Base-by-base conservation (phyloP, 1,284 basidiomycete genomes). In the Moniliella sp. region DNA sequence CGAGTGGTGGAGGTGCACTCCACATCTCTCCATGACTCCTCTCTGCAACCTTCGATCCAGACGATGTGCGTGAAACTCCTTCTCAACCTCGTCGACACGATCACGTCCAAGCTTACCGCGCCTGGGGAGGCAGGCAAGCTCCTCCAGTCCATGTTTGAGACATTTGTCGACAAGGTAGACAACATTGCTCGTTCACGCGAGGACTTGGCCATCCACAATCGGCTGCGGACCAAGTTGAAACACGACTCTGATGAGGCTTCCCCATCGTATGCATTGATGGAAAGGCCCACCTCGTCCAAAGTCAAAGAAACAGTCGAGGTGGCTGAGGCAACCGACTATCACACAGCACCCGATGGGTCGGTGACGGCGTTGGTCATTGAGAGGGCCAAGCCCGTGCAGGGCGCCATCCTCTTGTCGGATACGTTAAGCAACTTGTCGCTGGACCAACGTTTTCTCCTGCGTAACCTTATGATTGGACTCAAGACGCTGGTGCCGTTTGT, bases 51-150 rank as follows among this genome's bases (percentile, higher is more conserved):
- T 40, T 75, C 72, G 34, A 74, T 88, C 23, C 84, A 94, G 57
- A 80, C 80, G 10, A 72, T 94, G 63, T 84, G 81, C 44, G 78
- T 78, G 39, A 97, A 94, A 64, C 75, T 93, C 61, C 74, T 94
- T 49, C 78, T 83, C 53, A 82, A 78, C 42, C 69, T 93, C 19
- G 71, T 82, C 32, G 91, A 97, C 43, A 73, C 75, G 27, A 76
- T 91, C 33, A 64, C 76, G 25, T 43, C 42, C 18, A 50, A 48
- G 28, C 43, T 50, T 25, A 38, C 45, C 5, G 53, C 51, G 36
- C 74, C 21, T 7, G 21, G 21, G 8, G 21, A 23, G 8, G 21
- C 21, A 23, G 8, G 8, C 7, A 67, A 69, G 36, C 66, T 84
- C 18, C 64, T 93, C 19, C 66, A 66, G 28, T 69, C 72, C 30